Conservation (phyloP, 306 rosid species). For the Fragaria ananassa region DNA sequence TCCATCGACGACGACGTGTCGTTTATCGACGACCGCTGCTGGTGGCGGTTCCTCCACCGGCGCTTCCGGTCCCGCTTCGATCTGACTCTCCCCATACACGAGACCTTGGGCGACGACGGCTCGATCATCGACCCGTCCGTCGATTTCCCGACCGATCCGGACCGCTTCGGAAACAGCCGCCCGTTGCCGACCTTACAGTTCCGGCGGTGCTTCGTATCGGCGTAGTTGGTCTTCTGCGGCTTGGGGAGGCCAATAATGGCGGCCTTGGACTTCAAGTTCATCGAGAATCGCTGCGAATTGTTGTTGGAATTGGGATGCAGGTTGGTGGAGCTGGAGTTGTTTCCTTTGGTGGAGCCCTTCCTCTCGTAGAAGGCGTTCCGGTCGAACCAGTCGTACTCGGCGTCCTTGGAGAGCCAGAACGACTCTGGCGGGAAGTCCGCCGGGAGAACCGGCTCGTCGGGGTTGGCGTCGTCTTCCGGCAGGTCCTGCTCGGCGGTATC, state of each 20-base stretch:
- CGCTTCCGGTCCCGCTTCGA: conserved; percentile 72
- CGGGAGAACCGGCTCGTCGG: conserved; percentile 29
- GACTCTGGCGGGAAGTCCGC: conserved; percentile 78
- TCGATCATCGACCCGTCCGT: conserved; percentile 44
- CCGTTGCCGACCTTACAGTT: conserved; percentile 40
- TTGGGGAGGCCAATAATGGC: conserved; percentile 77
- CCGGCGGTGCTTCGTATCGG: conserved; percentile 50
- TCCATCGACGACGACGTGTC: conserved; percentile 14
- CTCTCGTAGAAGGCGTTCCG: conserved; percentile 76
- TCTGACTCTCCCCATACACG: conserved; percentile 91
- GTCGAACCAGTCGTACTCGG: conserved; percentile 86
- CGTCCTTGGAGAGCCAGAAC: conserved; percentile 85
- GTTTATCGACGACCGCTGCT: conserved; percentile 29
- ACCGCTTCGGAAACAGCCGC: conserved; percentile 64
- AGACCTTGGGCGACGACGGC: conserved; percentile 93
- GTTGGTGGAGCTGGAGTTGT: conserved; percentile 43
- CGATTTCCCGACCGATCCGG: conserved; percentile 54
- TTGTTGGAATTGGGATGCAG: conserved; percentile 36
- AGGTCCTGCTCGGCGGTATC: conserved; percentile 21
- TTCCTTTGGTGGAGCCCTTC: conserved; percentile 67
- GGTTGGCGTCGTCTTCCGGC: background rate
- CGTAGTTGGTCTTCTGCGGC: conserved; percentile 61
- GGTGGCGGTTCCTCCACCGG: conserved; percentile 45
- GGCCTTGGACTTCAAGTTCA: conserved; percentile 61
- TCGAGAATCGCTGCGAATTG: conserved; percentile 72